Conservation (phyloP, 352 stramenopile genomes). For the Halophytophthora batemanensis region DNA sequence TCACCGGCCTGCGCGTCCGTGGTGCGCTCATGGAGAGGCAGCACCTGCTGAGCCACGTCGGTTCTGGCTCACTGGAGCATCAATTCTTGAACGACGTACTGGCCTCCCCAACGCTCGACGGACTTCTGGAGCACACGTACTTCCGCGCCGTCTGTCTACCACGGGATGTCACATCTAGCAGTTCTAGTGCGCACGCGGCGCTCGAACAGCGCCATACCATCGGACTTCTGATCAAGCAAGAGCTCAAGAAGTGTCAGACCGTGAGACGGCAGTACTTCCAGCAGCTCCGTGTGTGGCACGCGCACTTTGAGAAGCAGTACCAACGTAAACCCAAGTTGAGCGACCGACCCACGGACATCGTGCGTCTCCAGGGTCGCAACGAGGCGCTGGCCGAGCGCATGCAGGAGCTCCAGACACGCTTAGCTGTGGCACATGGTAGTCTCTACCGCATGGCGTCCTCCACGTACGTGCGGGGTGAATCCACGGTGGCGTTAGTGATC, state of each 20-base stretch:
- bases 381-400: slow-evolving; percentile 36
- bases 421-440: slow-evolving; percentile 20
- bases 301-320: slow-evolving; percentile 58
- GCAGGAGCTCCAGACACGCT: slow-evolving; percentile 30
- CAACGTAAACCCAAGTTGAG: slow-evolving; percentile 31
- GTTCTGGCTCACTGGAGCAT: slow-evolving; percentile 18
- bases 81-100: slow-evolving; percentile 35
- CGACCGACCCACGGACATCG: slow-evolving; percentile 36
- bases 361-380: slow-evolving; percentile 33
- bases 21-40: slow-evolving; percentile 30
- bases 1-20: slow-evolving; percentile 41
- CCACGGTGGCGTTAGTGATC: slow-evolving; percentile 4
- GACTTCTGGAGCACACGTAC: slow-evolving; percentile 14
- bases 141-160: slow-evolving; percentile 8
- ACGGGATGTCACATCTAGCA: not conserved
- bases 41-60: slow-evolving; percentile 26
- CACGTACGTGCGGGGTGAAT: too few species aligned
- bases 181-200: not conserved
- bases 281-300: slow-evolving; percentile 46
- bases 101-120: slow-evolving; percentile 7
- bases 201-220: slow-evolving; percentile 32
- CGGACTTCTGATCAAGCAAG: slow-evolving; percentile 34
- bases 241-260: slow-evolving; percentile 36
- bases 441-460: slow-evolving; percentile 28
- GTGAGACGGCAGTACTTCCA: slow-evolving; percentile 32